A percentile compares a stretch with the other conserved stretches of the same genome.
These are phyloP conservation scores for Piromyces finnis DNA, from an alignment of 192 early-diverging fungal genomes.

Conservation along the genomic window DNA sequence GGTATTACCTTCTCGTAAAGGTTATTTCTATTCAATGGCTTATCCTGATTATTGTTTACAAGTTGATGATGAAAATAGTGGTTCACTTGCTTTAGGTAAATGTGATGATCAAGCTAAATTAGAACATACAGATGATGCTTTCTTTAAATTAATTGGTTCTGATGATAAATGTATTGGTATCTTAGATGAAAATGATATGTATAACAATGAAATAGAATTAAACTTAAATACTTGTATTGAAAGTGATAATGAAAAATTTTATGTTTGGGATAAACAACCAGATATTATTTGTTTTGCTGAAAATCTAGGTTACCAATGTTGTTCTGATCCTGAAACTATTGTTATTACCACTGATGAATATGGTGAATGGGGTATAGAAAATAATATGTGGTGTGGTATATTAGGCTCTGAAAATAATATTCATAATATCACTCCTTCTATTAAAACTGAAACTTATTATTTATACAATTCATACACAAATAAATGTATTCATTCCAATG, in stretches of 20 bases:
- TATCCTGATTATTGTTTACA: background rate
- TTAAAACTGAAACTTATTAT: too few species aligned
- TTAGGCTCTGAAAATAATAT: too few species aligned
- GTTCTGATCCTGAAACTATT: too few species aligned
- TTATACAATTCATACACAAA: too few species aligned
- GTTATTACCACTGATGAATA: too few species aligned
- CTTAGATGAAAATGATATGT: background rate
- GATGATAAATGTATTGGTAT: background rate
- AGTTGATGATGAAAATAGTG: background rate
- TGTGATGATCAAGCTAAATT: background rate
- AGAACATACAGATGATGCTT: background rate
- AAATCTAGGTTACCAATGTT: background rate
- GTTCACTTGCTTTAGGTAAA: background rate
- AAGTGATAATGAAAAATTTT: background rate
- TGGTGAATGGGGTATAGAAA: too few species aligned
- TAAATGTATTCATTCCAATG: too few species aligned
- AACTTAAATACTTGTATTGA: background rate
- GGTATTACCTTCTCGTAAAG: background rate
- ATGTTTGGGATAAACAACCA: background rate
- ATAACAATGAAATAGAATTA: background rate
- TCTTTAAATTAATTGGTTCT: background rate
- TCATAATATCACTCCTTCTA: too few species aligned
- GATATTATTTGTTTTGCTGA: background rate
- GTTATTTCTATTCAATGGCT: background rate
- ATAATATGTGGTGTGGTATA: too few species aligned